phyloP scores from a whole-genome alignment of 495 filamentous ascomycete species.

The Hyaloscypha hepaticicola region DNA sequence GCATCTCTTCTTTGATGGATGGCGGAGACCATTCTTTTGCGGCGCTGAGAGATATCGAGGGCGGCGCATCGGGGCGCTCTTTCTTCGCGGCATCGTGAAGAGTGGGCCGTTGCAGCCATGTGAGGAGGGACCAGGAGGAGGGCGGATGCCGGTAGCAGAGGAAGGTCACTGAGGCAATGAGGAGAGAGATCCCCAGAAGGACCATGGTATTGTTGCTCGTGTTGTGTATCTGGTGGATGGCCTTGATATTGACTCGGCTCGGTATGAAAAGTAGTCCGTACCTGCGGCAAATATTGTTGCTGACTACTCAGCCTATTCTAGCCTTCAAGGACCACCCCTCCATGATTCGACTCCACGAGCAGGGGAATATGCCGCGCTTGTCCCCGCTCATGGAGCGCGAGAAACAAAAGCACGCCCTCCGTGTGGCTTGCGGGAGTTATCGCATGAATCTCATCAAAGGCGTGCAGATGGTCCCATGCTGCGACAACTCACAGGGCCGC shows the following conservation, averaged over 20 bases:
- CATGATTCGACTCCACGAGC: slow-evolving; percentile 6
- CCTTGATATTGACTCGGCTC: neutral
- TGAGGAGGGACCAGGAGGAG: slow-evolving; percentile 39
- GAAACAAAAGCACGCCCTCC: neutral
- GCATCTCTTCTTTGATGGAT: neutral
- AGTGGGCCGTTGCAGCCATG: slow-evolving; percentile 23
- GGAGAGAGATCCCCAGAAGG: slow-evolving; percentile 51
- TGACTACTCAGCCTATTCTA: neutral
- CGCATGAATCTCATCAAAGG: slow-evolving; percentile 29
- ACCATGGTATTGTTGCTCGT: slow-evolving; percentile 38
- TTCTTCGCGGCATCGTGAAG: slow-evolving; percentile 13
- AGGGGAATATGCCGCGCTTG: slow-evolving; percentile 19
- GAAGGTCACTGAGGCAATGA: slow-evolving; percentile 53
- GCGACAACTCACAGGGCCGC: neutral
- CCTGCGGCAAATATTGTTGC: slow-evolving; percentile 1
- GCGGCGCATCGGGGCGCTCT: slow-evolving; percentile 12
- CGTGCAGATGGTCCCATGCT: slow-evolving; percentile 12
- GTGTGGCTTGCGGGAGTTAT: slow-evolving; percentile 3
- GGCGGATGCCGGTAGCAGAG: slow-evolving; percentile 48
- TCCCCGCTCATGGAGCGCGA: neutral
- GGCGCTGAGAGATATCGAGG: neutral
- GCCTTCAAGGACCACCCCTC: neutral
- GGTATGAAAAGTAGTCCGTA: neutral
- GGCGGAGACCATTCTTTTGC: neutral
- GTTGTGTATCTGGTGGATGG: neutral